Conservation (phyloP, 1,284 basidiomycete genomes). For the Sanghuangporus baumii region DNA sequence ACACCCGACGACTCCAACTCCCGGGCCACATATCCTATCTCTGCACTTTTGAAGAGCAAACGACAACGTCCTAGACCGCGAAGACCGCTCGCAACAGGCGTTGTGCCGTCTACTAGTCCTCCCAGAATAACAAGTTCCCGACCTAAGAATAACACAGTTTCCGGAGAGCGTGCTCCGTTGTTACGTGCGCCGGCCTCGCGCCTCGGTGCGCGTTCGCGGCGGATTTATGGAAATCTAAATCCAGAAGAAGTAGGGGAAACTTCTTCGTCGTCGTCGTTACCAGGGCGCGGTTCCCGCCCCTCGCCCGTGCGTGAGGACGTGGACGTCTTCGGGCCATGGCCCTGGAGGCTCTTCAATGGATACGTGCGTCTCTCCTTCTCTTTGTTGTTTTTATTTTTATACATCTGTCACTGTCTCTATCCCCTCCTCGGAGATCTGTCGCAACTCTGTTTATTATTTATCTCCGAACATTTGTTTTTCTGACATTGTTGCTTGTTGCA, state of each 20-base stretch:
- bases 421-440: not conserved
- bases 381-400: not conserved
- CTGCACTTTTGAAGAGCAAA: slow-evolving; percentile 5
- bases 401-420: not conserved
- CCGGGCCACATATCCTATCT: slow-evolving; percentile 29
- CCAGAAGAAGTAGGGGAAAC: slow-evolving; percentile 25
- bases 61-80: not conserved
- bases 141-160: not conserved
- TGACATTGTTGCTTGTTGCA: not conserved
- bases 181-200: slow-evolving; percentile 7
- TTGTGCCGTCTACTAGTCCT: not conserved
- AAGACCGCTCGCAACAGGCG: not conserved
- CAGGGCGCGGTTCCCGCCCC: not conserved
- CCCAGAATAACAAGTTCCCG: not conserved
- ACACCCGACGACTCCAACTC: slow-evolving; percentile 42
- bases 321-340: slow-evolving; percentile 59
- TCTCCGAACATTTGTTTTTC: not conserved
- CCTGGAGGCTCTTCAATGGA: slow-evolving; percentile 55
- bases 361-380: slow-evolving; percentile 43
- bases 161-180: slow-evolving; percentile 7
- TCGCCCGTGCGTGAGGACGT: slow-evolving; percentile 35
- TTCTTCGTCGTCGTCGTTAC: slow-evolving; percentile 20
- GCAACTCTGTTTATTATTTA: not conserved
- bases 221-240: slow-evolving; percentile 1
- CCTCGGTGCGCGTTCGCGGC: slow-evolving; percentile 7